Percentiles rank a stretch among this genome's conserved stretches.
Conservation (phyloP, 108 stramenopile genomes). For the Cyclotella kingstonii region DNA sequence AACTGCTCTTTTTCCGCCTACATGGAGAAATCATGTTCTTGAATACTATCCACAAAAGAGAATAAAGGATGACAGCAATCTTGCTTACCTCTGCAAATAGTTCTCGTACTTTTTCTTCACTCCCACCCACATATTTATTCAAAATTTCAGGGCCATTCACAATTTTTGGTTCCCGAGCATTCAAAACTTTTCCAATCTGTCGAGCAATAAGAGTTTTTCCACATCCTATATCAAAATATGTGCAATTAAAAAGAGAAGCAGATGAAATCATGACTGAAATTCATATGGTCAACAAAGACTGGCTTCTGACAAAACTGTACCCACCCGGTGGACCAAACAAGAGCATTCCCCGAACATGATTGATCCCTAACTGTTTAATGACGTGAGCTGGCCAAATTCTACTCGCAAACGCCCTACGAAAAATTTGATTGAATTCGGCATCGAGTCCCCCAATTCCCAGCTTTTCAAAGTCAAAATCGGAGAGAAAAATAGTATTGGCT, state of each 20-base stretch:
- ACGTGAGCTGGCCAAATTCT: slow-evolving; percentile 95
- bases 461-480: slow-evolving; percentile 96
- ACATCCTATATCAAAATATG: slow-evolving; percentile 83
- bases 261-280: background rate
- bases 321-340: slow-evolving; percentile 76
- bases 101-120: slow-evolving; percentile 96
- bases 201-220: slow-evolving; percentile 99
- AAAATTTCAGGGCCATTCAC: slow-evolving; percentile 98
- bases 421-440: slow-evolving; percentile 96
- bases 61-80: background rate
- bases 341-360: slow-evolving; percentile 97
- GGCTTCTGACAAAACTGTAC: background rate
- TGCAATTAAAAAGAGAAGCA: background rate
- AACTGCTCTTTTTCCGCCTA: slow-evolving; percentile 87
- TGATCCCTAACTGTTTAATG: slow-evolving; percentile 96
- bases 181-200: slow-evolving; percentile 97
- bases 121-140: slow-evolving; percentile 96
- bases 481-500: slow-evolving; percentile 77
- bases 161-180: slow-evolving; percentile 97
- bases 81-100: slow-evolving; percentile 78
- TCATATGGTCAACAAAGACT: background rate
- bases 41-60: too few species aligned
- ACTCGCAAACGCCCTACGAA: slow-evolving; percentile 96
- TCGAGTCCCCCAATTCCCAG: slow-evolving; percentile 98
- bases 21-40: too few species aligned